These are phyloP conservation scores for Henckelia pumila DNA, from an alignment of 257 asterid genomes.

Conservation along the genomic window DNA sequence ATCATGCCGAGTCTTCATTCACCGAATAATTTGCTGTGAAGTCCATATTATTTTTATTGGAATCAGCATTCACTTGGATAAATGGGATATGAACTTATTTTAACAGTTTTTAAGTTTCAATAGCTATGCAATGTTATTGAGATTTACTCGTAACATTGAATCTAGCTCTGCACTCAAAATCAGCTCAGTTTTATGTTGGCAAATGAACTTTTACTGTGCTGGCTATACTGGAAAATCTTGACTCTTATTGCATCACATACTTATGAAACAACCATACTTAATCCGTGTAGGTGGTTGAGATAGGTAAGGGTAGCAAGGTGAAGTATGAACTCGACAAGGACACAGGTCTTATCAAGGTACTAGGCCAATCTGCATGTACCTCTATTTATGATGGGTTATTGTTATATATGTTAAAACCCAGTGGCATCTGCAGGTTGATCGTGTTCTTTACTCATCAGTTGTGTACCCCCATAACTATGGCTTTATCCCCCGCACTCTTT, in stretches of 20 bases:
- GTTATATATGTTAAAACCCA: not conserved
- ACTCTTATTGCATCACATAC: not conserved
- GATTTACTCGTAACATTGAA: not conserved
- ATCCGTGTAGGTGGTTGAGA: constrained; percentile 51
- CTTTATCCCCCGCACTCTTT: constrained; percentile 57
- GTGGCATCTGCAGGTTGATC: constrained; percentile 47
- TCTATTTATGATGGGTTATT: not conserved
- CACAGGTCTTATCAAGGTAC: constrained; percentile 65
- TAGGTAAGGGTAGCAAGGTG: constrained; percentile 58
- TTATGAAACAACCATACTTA: constrained; percentile 4
- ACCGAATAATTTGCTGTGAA: not conserved
- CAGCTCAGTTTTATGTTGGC: not conserved
- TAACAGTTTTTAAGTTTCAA: too few relatives aligned
- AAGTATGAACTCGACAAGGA: constrained; percentile 64
- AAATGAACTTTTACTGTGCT: not conserved
- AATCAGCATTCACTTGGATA: not conserved
- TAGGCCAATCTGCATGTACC: not conserved
- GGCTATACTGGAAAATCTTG: not conserved
- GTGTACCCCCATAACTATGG: constrained; percentile 70
- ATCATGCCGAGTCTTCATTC: not conserved
- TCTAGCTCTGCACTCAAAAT: not conserved
- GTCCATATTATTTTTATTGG: not conserved
- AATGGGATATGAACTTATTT: too few relatives aligned
- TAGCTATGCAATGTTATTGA: not conserved
- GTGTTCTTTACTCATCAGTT: constrained; percentile 55